Conservation (phyloP, 495 filamentous ascomycete species). For the Xylaria castorea region DNA sequence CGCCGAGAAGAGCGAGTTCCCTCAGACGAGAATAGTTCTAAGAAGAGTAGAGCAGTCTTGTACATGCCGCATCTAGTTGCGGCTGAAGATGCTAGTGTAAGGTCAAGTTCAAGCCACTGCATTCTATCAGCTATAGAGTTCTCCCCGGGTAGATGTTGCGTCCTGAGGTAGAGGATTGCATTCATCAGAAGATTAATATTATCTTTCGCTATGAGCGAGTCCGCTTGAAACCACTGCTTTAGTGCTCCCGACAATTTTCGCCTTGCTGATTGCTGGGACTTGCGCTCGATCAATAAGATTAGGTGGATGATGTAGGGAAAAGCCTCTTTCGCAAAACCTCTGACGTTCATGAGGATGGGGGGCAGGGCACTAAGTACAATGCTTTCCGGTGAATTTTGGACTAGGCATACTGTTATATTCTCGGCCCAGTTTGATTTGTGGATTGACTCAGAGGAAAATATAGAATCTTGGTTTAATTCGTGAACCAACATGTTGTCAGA, state of each 20-base stretch:
- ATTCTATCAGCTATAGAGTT: slow-evolving; percentile 76
- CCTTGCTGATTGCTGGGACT: slow-evolving; percentile 57
- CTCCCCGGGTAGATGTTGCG: slow-evolving; percentile 78
- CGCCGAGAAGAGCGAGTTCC: slow-evolving; percentile 65
- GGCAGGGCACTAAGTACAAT: slow-evolving; percentile 70
- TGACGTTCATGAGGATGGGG: slow-evolving; percentile 65
- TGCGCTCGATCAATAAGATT: slow-evolving; percentile 63
- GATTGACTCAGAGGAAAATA: slow-evolving; percentile 46
- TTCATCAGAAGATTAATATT: slow-evolving; percentile 70
- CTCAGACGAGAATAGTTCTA: slow-evolving; percentile 72
- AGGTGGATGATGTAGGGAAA: slow-evolving; percentile 85
- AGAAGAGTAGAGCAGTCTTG: slow-evolving; percentile 83
- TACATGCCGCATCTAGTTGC: slow-evolving; percentile 84
- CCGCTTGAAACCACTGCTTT: slow-evolving; percentile 56
- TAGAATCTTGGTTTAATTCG: slow-evolving; percentile 31
- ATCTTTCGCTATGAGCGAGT: slow-evolving; percentile 49
- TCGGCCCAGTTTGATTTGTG: slow-evolving; percentile 65
- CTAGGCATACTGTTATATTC: slow-evolving; percentile 65
- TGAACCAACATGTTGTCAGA: slow-evolving; percentile 46
- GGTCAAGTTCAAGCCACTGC: slow-evolving; percentile 86
- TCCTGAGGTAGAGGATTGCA: slow-evolving; percentile 85
- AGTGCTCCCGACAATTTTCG: slow-evolving; percentile 56
- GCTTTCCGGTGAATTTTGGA: slow-evolving; percentile 63
- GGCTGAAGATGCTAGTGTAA: slow-evolving; percentile 71
- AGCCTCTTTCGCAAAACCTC: slow-evolving; percentile 70